phyloP scores from a whole-genome alignment of 1,139 yeast genomes.

The Saccharomyces hybrid region DNA sequence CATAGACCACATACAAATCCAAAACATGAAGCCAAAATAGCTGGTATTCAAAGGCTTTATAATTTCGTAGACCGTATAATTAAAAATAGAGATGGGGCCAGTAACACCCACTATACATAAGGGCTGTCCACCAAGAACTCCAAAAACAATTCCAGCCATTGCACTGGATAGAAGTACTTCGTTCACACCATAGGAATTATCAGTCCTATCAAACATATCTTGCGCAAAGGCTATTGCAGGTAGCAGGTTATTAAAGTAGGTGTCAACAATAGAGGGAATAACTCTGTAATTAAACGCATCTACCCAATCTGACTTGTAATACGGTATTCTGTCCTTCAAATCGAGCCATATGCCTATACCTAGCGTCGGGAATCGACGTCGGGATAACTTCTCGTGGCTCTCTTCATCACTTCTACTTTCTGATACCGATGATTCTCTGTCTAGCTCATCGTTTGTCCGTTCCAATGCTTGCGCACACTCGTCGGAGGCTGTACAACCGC shows the following conservation, averaged over 20 bases:
- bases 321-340: constrained; percentile 41
- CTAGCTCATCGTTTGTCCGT: not conserved
- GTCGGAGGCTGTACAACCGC: not conserved
- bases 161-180: constrained; percentile 82
- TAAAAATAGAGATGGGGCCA: constrained; percentile 87
- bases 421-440: not conserved
- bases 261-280: constrained; percentile 75
- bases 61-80: constrained; percentile 82
- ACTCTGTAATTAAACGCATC: constrained; percentile 86
- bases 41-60: constrained; percentile 42
- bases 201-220: constrained; percentile 89
- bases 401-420: not conserved
- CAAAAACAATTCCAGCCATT: constrained; percentile 83
- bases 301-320: constrained; percentile 65
- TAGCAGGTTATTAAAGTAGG: constrained; percentile 79
- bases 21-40: constrained; percentile 89
- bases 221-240: constrained; percentile 97
- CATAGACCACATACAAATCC: constrained; percentile 93
- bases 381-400: not conserved
- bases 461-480: not conserved
- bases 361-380: constrained; percentile 17
- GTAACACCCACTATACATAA: constrained; percentile 96
- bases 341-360: constrained; percentile 33
- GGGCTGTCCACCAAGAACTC: constrained; percentile 82
- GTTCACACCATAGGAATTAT: constrained; percentile 82